Evolutionary conservation across 495 filamentous ascomycete species (phyloP), one percentile per base, ranked within the genome.

Genomic region (Xylaria sp.): DNA sequence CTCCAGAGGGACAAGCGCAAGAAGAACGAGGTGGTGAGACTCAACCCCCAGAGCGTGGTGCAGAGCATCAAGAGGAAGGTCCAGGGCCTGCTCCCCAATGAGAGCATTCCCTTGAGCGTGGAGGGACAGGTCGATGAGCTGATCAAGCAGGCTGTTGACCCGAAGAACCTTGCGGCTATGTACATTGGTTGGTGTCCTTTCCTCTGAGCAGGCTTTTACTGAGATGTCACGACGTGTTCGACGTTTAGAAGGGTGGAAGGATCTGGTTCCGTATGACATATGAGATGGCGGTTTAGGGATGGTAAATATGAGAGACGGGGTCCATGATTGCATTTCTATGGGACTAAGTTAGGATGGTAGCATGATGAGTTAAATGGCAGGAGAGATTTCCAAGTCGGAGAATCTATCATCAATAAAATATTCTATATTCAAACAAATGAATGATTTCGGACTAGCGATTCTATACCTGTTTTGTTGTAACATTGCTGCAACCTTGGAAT

Each of bases 151-250:
- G 95, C 96, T 71, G 91, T 90, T 26, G 87, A 92, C 79, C 89
- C 90, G 57, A 87, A 77, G 74, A 95, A 93, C 75, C 82, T 99
- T 79, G 87, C 92, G 19, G 86, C 86, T 7, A 99, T 99, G 96
- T 99, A 99, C 81, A 96, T 98, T 82, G 96, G 96, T 31, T 99
- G 96, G 96, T 97, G 93, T 85, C 88, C 95, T 26, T 98, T 98
- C 77, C 90, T 97, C 73, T 98, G 77, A 72, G 59, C 7, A 14
- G 52, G n/a, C 19, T 33, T 50, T 11, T 63, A 26, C 21, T 24
- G 52, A 26, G 5, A 21, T 6, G n/a, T 15, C 6, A 12, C 5
- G 59, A 61, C 37, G 35, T 61, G 33, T 8, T 61, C n/a, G 12
- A 21, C 11, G 12, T 59, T n/a, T 6, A n/a, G 17, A 58, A 35